Base-by-base conservation (phyloP, 768 basidiomycete species). In the Leccinum longicurvipes region DNA sequence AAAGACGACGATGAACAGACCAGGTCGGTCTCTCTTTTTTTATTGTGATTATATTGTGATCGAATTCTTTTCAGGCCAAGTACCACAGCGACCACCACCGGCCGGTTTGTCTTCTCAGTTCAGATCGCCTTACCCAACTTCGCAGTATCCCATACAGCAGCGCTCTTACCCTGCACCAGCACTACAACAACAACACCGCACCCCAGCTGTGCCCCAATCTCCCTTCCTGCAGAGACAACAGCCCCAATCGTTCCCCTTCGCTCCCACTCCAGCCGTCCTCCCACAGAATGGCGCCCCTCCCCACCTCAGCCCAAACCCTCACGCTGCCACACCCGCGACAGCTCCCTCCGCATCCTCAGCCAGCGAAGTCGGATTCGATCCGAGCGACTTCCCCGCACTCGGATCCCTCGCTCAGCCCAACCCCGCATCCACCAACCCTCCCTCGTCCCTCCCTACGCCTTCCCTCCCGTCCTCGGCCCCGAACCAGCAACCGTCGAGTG, bases 341-440 rank as follows among this genome's bases (percentile, higher is more conserved):
- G 80, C 84, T 34, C 81, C 84, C 47, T 83, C 83, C 47, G 80
- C 77, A 58, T 84, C 83, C 50, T 86, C 86, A 25, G 76, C 82
- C 31, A 86, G 81, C 69, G 90, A 91, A 67, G 84, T 89, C 56
- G 87, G 85, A 19, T 82, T 91, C 36, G 91, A 92, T 76, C 89
- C 84, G 29, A 91, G 89, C 66, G 91, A 91, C 72, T 91, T 92
- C 63, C 91, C 91, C n/a, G 90, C 89, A 14, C 81, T 93, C 19
- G 91, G 91, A 29, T 76, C 80, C 39, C 84, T 85, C 42, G 79
- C 80, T 14, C 79, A 76, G 57, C 76, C 74, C 48, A 75, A 69
- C 42, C 74, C 58, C 46, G 74, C 58, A 62, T 75, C 67, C 42
- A 77, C 71, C 34, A 74, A 66, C 47, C 62, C 65, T 19, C 67